These are phyloP conservation scores for Phyllosticta capitalensis DNA, from an alignment of 2,329 filamentous ascomycete genomes.

Conservation along the genomic window DNA sequence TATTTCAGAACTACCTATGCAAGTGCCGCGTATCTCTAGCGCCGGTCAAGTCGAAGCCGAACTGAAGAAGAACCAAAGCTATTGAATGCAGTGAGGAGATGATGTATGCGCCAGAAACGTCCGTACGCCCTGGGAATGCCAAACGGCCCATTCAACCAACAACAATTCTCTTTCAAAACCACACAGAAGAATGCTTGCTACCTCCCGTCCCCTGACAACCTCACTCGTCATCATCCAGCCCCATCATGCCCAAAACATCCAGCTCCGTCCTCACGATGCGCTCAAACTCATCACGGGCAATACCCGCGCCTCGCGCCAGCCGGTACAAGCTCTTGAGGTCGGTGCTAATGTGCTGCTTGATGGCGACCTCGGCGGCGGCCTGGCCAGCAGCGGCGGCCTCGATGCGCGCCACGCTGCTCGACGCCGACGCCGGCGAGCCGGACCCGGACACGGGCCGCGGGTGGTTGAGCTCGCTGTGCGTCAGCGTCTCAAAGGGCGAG, in stretches of 20 bases:
- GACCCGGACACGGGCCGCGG: constrained; percentile 25
- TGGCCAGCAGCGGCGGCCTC: constrained; percentile 47
- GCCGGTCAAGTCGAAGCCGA: too few relatives aligned
- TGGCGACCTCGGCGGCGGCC: constrained; percentile 58
- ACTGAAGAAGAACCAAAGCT: too few relatives aligned
- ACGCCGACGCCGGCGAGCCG: background rate
- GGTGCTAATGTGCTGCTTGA: constrained; percentile 70
- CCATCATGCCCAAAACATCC: constrained; percentile 59
- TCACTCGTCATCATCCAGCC: constrained; percentile 39
- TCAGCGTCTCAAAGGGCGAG: constrained; percentile 4
- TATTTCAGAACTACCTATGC: too few relatives aligned
- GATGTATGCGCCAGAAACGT: too few relatives aligned
- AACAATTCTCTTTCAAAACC: too few relatives aligned
- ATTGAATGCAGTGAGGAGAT: too few relatives aligned
- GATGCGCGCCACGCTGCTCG: constrained; percentile 47
- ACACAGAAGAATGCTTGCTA: too few relatives aligned
- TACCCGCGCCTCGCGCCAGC: constrained; percentile 60
- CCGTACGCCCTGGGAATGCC: too few relatives aligned
- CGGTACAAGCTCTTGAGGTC: constrained; percentile 69
- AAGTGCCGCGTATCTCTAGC: too few relatives aligned
- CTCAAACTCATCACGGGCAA: constrained; percentile 67
- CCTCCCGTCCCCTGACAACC: background rate
- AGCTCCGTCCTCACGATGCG: constrained; percentile 61
- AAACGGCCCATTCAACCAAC: too few relatives aligned
- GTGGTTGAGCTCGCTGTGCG: constrained; percentile 8